Conservation (phyloP, 2,329 filamentous ascomycete genomes). For the Zymoseptoria tritici region DNA sequence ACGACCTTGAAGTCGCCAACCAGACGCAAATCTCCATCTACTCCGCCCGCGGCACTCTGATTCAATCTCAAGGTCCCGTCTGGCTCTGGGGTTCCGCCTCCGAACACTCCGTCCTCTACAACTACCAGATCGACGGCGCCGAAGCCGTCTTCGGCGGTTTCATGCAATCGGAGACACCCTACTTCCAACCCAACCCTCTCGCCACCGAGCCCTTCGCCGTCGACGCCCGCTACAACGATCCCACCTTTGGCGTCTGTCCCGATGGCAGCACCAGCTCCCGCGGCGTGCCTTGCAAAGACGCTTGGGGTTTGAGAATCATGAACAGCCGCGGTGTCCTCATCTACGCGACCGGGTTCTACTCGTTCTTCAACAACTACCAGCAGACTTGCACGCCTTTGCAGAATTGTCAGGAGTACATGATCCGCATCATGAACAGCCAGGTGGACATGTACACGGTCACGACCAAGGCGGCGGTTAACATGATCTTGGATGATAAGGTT, state of each 20-base stretch:
- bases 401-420: slow-evolving; percentile 47
- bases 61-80: slow-evolving; percentile 41
- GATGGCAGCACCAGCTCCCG: slow-evolving; percentile 9
- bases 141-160: slow-evolving; percentile 45
- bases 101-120: slow-evolving; percentile 50
- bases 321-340: slow-evolving; percentile 35
- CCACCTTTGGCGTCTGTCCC: slow-evolving; percentile 33
- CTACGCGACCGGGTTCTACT: slow-evolving; percentile 47
- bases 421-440: slow-evolving; percentile 37
- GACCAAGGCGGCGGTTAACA: slow-evolving; percentile 44
- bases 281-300: slow-evolving; percentile 30
- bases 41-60: slow-evolving; percentile 40
- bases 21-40: slow-evolving; percentile 33
- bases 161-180: slow-evolving; percentile 51
- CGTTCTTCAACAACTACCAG: slow-evolving; percentile 53
- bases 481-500: slow-evolving; percentile 37
- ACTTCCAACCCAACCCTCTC: slow-evolving; percentile 46
- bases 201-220: slow-evolving; percentile 49
- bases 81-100: slow-evolving; percentile 49
- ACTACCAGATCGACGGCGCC: slow-evolving; percentile 46
- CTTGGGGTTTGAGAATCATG: slow-evolving; percentile 40
- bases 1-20: slow-evolving; percentile 39
- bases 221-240: slow-evolving; percentile 37
- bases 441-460: slow-evolving; percentile 42
- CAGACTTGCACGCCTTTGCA: slow-evolving; percentile 42